Percentiles rank a stretch among this genome's conserved stretches.
phyloP scores from a whole-genome alignment of 768 basidiomycete genomes.

The Tylopilus plumbeoviolaceoides region DNA sequence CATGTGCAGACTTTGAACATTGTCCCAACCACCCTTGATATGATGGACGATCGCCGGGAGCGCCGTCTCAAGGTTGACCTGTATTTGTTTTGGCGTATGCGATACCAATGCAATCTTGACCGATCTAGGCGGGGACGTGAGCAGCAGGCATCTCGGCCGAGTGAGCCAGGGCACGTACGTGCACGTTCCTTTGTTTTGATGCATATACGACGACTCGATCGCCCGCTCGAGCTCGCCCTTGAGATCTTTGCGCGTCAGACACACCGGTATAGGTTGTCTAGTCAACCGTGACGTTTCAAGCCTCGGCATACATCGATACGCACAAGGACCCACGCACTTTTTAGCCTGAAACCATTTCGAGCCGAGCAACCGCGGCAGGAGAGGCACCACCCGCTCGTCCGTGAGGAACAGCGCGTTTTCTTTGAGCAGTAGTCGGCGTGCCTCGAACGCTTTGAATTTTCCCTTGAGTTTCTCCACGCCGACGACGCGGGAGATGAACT shows the following conservation, averaged over 20 bases:
- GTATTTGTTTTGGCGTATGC: constrained; percentile 67
- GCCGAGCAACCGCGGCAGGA: constrained; percentile 84
- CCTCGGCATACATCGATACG: background rate
- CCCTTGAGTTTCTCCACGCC: constrained; percentile 91
- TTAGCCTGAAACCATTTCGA: constrained; percentile 92
- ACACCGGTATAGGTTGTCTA: constrained; percentile 96
- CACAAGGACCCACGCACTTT: constrained; percentile 58
- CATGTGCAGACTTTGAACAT: constrained; percentile 83
- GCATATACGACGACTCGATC: constrained; percentile 92
- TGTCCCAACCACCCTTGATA: constrained; percentile 84
- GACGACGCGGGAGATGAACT: constrained; percentile 89
- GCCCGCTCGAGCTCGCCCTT: constrained; percentile 92
- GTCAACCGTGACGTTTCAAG: background rate
- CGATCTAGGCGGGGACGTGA: constrained; percentile 44
- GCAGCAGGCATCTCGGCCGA: background rate
- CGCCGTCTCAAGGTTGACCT: constrained; percentile 74
- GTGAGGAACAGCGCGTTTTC: constrained; percentile 93
- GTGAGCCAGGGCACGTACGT: constrained; percentile 51
- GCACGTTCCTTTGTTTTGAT: constrained; percentile 91
- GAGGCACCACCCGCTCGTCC: constrained; percentile 85
- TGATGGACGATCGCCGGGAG: constrained; percentile 69
- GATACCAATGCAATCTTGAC: constrained; percentile 78
- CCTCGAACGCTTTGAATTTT: constrained; percentile 84
- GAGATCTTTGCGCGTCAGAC: constrained; percentile 80
- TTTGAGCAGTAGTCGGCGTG: constrained; percentile 75